These are phyloP conservation scores for Boletus sensibilis DNA, from an alignment of 768 basidiomycete species.

Conservation along the genomic window DNA sequence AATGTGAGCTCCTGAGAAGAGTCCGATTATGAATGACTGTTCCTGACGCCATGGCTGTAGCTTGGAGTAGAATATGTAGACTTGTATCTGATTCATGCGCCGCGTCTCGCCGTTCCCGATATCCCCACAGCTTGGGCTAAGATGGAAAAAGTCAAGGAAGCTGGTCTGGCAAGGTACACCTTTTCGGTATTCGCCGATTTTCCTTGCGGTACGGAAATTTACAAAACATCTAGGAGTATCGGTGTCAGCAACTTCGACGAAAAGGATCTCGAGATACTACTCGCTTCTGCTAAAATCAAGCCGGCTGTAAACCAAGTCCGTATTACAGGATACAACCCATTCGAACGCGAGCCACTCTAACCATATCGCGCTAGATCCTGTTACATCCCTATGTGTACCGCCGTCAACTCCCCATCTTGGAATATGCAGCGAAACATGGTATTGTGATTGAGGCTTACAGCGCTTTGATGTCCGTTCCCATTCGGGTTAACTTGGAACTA, in stretches of 20 bases:
- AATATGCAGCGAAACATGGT: conserved; percentile 52
- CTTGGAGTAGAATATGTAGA: conserved; percentile 66
- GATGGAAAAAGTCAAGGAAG: conserved; percentile 56
- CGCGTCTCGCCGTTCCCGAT: conserved; percentile 52
- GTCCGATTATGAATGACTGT: background rate
- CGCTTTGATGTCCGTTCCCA: conserved; percentile 49
- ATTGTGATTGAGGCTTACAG: conserved; percentile 77
- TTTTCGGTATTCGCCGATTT: background rate
- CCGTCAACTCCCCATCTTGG: conserved; percentile 52
- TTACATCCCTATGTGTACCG: conserved; percentile 71
- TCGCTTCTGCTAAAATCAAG: conserved; percentile 58
- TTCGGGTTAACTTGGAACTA: background rate
- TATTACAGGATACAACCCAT: background rate
- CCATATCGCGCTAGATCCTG: conserved; percentile 45
- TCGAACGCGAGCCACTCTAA: background rate
- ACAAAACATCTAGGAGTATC: conserved; percentile 49
- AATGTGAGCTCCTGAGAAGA: conserved; percentile 40
- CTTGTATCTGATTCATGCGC: conserved; percentile 67
- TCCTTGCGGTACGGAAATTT: background rate
- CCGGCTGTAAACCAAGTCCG: conserved; percentile 68
- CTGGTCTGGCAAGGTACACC: conserved; percentile 59
- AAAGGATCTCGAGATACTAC: conserved; percentile 50
- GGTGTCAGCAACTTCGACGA: conserved; percentile 71
- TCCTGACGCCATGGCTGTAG: conserved; percentile 32
- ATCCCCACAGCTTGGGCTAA: conserved; percentile 62